Base-by-base conservation (phyloP, 139 green algal species). In the Yamagishiella unicocca region DNA sequence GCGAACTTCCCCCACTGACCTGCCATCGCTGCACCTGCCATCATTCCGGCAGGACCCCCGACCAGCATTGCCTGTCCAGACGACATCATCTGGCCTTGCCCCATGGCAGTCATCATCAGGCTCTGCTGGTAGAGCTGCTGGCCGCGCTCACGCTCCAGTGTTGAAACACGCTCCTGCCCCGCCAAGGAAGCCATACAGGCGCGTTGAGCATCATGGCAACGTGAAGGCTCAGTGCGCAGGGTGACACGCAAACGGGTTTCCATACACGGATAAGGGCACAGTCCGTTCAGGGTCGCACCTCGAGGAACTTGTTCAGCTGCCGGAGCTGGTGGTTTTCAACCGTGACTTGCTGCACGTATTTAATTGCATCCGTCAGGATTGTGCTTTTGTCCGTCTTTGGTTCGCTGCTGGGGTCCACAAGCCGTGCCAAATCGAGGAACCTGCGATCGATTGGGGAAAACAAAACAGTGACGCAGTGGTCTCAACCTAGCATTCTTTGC, bases 261-360 rank as follows among this genome's bases (percentile, higher is more conserved):
- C n/a, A n/a, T n/a, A n/a, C n/a, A n/a, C n/a, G n/a, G n/a, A n/a
- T n/a, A n/a, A n/a, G n/a, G n/a, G n/a, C n/a, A n/a, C n/a, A n/a
- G n/a, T n/a, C n/a, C n/a, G n/a, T n/a, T n/a, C n/a, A n/a, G 50
- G 12, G 50, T 12, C 90, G 12, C 74, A 94, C 91, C 93, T 97
- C 96, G 0, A 97, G 90, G 45, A 97, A 96, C 90, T 96, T 96
- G 87, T 96, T 96, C 24, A 95, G 90, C 70, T 95, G 91, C 76
- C 82, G 83, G 17, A 97, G 94, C 89, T 96, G 91, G 33, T 92
- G 83, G 85, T 93, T 94, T 83, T 97, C 94, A 6, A 92, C 84
- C 21, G 87, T 87, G 12, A 96, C 74, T 72, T 95, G 91, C 78
- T 86, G 76, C 25, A 97, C 85, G n/a, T 93, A 91, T 45, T 92